Percentiles rank a stretch among this genome's conserved stretches.
These are phyloP conservation scores for Puccinellia tenuiflora DNA, from an alignment of 176 grass and related monocot genomes.

Conservation along the genomic window DNA sequence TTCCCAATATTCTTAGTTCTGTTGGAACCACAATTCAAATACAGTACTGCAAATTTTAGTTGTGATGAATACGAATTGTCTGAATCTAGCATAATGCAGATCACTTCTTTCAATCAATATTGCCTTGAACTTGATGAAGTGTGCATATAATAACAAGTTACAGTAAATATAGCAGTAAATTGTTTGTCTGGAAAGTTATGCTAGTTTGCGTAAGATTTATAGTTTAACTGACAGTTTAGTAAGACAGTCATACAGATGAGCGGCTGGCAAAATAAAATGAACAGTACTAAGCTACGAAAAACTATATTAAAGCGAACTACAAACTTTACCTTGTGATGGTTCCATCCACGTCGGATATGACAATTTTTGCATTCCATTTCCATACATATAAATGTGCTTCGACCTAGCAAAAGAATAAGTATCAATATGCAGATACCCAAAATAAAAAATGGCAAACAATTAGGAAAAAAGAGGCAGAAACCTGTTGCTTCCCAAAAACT, in stretches of 20 bases:
- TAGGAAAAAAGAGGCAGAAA: slow-evolving; percentile 32
- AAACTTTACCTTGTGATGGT: slow-evolving; percentile 90
- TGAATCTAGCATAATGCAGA: background rate
- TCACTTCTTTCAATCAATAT: background rate
- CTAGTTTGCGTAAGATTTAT: background rate
- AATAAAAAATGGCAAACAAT: slow-evolving; percentile 17
- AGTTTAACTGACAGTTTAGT: slow-evolving; percentile 1
- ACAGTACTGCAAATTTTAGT: background rate
- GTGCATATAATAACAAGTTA: background rate
- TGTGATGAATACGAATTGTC: background rate
- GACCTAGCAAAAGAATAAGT: slow-evolving; percentile 57
- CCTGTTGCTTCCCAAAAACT: slow-evolving; percentile 95
- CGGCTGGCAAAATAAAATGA: background rate
- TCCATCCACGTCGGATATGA: slow-evolving; percentile 99
- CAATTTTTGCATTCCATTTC: slow-evolving; percentile 98
- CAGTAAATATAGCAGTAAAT: background rate
- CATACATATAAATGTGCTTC: slow-evolving; percentile 98
- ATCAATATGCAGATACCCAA: slow-evolving; percentile 15
- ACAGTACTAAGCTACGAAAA: background rate
- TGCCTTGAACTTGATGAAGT: background rate
- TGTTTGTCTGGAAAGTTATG: background rate
- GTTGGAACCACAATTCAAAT: background rate
- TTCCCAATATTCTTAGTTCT: background rate
- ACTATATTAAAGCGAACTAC: slow-evolving; percentile 1
- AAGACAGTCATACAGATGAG: background rate